Evolutionary conservation across 202 grass and related monocot genomes (phyloP), one percentile per base, ranked within the genome.

Genomic region (Zizania palustris): DNA sequence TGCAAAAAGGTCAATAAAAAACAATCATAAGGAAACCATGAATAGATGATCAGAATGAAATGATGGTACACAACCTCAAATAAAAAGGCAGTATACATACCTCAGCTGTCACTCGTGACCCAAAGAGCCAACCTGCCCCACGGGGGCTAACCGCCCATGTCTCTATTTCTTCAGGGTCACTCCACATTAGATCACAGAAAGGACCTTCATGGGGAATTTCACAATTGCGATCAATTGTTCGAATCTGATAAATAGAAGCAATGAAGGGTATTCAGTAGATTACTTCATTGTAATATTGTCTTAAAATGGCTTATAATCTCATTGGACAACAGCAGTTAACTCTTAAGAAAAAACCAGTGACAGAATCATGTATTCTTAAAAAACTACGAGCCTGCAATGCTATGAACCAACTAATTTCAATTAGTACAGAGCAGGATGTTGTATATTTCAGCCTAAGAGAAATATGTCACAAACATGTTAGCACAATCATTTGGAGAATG

Each of bases 181-280:
- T 97, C 93, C 93, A 97, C 93, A 97, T 97, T 39, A 97, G 80
- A 85, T 97, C 93, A 50, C 91, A 98, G 74, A 98, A 98, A 72
- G 91, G 95, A 35, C 95, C 91, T 81, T 98, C 95, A 18, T 95
- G 95, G 6, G 95, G 95, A 81, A 98, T 98, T 86, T 98, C 95
- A 80, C 89, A 98, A 75, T 98, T 98, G 83, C 89, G 81, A 80
- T 98, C 95, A 76, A 98, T 98, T 45, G 91, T 88, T 46, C 95
- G 73, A 75, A 98, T 98, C 91, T 98, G 62, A 43, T 40, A 20
- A 73, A 55, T 20, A 55, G n/a, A 55, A 55, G 18, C 21, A 74
- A 66, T 33, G 28, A 85, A 11, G 64, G 13, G 37, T 64, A 80
- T 34, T 75, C 19, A 78, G 68, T 62, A 7, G 13, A 44, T 63